Conservation (phyloP, 495 filamentous ascomycete species). For the Aspergillus affinis region DNA sequence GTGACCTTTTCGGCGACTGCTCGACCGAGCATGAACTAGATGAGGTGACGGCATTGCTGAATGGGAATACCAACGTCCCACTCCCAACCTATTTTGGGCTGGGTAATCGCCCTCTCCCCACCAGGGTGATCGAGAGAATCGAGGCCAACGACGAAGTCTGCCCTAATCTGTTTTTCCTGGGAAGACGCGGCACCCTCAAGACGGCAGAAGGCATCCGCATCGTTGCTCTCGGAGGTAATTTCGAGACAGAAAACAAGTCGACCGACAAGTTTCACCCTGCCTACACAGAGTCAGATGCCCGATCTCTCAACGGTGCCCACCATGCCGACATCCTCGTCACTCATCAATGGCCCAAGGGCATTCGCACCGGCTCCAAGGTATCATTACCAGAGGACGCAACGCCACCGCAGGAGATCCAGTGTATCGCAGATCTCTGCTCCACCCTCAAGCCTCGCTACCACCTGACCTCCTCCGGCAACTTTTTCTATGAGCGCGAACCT, state of each 20-base stretch:
- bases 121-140: conserved; percentile 65
- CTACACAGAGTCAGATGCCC: conserved; percentile 76
- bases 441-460: conserved; percentile 85
- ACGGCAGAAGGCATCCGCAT: conserved; percentile 88
- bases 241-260: conserved; percentile 55
- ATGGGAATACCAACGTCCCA: conserved; percentile 67
- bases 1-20: conserved; percentile 69
- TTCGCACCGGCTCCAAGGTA: conserved; percentile 62
- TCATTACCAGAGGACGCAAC: conserved; percentile 43
- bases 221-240: conserved; percentile 71
- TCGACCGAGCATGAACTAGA: conserved; percentile 51
- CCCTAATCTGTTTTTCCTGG: conserved; percentile 82
- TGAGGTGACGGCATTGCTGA: conserved; percentile 62
- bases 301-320: conserved; percentile 68
- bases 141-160: conserved; percentile 80
- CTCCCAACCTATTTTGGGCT: conserved; percentile 86
- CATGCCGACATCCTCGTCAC: conserved; percentile 84
- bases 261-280: conserved; percentile 65
- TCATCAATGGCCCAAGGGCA: conserved; percentile 73
- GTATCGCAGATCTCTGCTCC: conserved; percentile 69
- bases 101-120: conserved; percentile 66
- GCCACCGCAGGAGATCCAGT: conserved; percentile 50
- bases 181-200: conserved; percentile 79
- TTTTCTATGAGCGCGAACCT: conserved; percentile 88
- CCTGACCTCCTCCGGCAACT: conserved; percentile 64